Percentiles rank a stretch among this genome's conserved stretches.
Evolutionary conservation across 225 moss, liverwort and hornwort species (phyloP).

Genomic region (Sphagnum contortum): DNA sequence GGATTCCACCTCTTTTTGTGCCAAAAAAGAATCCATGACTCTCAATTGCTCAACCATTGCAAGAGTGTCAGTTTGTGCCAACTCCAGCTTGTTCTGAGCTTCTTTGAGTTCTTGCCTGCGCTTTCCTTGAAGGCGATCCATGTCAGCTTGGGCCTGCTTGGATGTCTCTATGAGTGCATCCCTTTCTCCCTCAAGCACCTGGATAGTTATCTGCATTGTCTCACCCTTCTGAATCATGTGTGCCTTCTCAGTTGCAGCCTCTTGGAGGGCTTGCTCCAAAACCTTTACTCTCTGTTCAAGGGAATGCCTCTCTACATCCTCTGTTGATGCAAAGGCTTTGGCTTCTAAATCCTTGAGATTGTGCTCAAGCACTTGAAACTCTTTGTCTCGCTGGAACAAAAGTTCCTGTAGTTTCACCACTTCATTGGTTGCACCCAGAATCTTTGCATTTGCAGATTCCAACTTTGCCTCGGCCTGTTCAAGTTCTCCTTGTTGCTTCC

Average conservation of each 20-base stretch:
- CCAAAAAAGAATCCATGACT: slow-evolving; percentile 29
- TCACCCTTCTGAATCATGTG: slow-evolving; percentile 27
- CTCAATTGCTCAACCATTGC: slow-evolving; percentile 25
- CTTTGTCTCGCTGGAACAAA: slow-evolving; percentile 13
- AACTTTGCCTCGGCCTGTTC: slow-evolving; percentile 32
- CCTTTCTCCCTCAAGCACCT: slow-evolving; percentile 51
- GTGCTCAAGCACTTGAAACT: too few species aligned
- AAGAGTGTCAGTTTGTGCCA: slow-evolving; percentile 29
- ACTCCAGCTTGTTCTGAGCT: slow-evolving; percentile 24
- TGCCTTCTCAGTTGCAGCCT: slow-evolving; percentile 24
- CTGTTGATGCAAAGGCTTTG: background rate
- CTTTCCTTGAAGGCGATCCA: slow-evolving; percentile 42
- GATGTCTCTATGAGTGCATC: slow-evolving; percentile 50
- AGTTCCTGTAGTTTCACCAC: slow-evolving; percentile 23
- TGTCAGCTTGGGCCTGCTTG: slow-evolving; percentile 52
- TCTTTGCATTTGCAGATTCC: slow-evolving; percentile 24
- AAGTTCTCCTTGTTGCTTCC: slow-evolving; percentile 32
- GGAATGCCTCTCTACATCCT: slow-evolving; percentile 28
- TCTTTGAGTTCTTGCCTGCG: slow-evolving; percentile 48
- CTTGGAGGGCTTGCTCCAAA: slow-evolving; percentile 24
- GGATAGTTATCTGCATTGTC: slow-evolving; percentile 31
- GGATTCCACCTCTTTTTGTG: slow-evolving; percentile 32
- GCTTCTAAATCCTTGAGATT: too few species aligned
- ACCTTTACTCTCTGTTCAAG: slow-evolving; percentile 19
- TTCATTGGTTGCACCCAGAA: slow-evolving; percentile 26